Conservation (phyloP, 1,284 basidiomycete species). For the Dichomitus squalens region DNA sequence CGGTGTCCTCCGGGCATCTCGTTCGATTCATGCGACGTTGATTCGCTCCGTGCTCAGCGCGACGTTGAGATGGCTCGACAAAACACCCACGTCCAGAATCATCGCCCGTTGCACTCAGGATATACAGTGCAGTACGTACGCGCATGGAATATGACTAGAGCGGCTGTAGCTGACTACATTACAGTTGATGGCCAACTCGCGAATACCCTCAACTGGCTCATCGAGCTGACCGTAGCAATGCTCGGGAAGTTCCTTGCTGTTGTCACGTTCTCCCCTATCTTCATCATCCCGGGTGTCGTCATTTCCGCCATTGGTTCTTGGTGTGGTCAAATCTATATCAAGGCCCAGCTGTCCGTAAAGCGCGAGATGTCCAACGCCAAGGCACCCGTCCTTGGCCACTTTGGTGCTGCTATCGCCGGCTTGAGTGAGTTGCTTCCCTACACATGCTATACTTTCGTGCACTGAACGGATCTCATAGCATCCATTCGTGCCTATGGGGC, state of each 20-base stretch:
- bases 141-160: no score
- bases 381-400: constrained; percentile 69
- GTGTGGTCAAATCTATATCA: constrained; percentile 62
- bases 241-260: constrained; percentile 44
- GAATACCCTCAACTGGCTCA: constrained; percentile 26
- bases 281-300: constrained; percentile 42
- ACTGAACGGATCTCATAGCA: constrained; percentile 34
- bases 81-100: constrained; percentile 56
- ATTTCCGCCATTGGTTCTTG: constrained; percentile 48
- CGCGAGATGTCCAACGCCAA: constrained; percentile 74
- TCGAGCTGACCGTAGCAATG: constrained; percentile 35
- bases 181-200: constrained; percentile 38
- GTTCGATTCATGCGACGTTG: constrained; percentile 55
- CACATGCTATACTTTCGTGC: no score
- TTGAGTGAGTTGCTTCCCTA: constrained; percentile 44
- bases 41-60: constrained; percentile 55
- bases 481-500: constrained; percentile 66
- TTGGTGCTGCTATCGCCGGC: constrained; percentile 69
- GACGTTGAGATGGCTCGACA: constrained; percentile 41
- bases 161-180: neutral
- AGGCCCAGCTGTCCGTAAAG: constrained; percentile 76
- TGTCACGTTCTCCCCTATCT: constrained; percentile 48
- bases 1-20: constrained; percentile 52
- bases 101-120: constrained; percentile 63
- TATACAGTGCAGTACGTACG: constrained; percentile 44